Evolutionary conservation across 192 early-diverging fungal species (phyloP).

Genomic region (Backusella sp.): DNA sequence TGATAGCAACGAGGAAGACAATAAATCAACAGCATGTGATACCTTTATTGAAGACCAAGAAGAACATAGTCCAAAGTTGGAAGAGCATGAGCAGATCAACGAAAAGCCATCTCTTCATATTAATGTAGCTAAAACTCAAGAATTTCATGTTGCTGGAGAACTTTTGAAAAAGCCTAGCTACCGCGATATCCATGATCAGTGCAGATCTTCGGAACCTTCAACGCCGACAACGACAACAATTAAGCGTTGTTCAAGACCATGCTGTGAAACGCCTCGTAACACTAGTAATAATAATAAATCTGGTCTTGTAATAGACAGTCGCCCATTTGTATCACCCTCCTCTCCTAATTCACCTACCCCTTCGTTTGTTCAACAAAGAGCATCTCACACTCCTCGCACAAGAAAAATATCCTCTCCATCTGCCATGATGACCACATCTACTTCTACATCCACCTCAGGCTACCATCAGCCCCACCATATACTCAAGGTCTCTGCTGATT

Average conservation of each 20-base stretch:
- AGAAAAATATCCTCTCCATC: constrained; percentile 5
- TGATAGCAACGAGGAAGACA: background rate
- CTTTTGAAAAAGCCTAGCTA: constrained; percentile 5
- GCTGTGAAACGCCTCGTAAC: constrained; percentile 5
- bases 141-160: background rate
- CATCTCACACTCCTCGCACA: background rate
- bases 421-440: constrained; percentile 1
- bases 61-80: background rate
- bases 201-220: constrained; percentile 10
- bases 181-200: background rate
- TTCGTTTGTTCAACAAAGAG: background rate
- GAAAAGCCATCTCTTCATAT: background rate
- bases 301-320: background rate
- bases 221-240: background rate
- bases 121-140: background rate
- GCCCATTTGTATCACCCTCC: background rate
- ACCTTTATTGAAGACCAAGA: background rate
- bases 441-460: background rate
- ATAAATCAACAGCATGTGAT: background rate
- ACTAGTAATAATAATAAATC: constrained; percentile 2
- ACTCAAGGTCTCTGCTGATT: background rate
- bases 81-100: background rate
- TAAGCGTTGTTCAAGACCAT: constrained; percentile 5
- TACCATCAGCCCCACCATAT: background rate
- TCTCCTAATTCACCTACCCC: constrained; percentile 4